Conservation (phyloP, 2,329 filamentous ascomycete species). For the Talaromyces sp. region DNA sequence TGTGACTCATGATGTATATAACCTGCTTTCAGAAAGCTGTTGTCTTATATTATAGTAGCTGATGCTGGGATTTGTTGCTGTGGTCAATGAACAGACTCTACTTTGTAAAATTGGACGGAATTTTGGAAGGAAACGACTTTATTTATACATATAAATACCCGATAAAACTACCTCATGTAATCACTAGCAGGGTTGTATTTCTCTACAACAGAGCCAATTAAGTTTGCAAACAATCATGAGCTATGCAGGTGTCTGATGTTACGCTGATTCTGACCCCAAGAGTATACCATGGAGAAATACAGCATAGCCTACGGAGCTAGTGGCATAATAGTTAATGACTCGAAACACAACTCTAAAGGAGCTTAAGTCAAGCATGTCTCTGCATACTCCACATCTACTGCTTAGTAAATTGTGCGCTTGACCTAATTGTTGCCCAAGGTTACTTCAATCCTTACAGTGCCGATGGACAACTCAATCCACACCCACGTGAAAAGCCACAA, state of each 20-base stretch:
- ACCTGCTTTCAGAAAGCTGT: neutral
- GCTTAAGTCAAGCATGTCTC: neutral
- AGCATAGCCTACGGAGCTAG: neutral
- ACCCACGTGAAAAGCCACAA: neutral
- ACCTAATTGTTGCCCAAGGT: neutral
- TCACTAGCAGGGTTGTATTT: neutral
- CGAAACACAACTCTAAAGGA: neutral
- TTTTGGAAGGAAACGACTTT: neutral
- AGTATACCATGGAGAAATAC: too few species aligned
- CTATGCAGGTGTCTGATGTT: neutral
- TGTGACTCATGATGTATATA: slow-evolving; percentile 2
- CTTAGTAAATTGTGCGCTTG: neutral
- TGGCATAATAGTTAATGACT: neutral
- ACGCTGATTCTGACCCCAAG: neutral
- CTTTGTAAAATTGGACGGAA: too few species aligned
- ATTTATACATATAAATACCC: neutral
- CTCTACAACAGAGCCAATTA: neutral
- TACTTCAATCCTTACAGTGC: neutral
- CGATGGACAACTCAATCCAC: neutral
- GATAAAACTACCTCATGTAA: neutral
- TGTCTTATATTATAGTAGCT: neutral
- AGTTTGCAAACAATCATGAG: neutral
- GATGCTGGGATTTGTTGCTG: neutral
- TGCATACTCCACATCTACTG: neutral
- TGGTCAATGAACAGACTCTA: neutral